These are phyloP conservation scores for Claviceps paspali DNA, from an alignment of 2,329 filamentous ascomycete species.

Conservation along the genomic window DNA sequence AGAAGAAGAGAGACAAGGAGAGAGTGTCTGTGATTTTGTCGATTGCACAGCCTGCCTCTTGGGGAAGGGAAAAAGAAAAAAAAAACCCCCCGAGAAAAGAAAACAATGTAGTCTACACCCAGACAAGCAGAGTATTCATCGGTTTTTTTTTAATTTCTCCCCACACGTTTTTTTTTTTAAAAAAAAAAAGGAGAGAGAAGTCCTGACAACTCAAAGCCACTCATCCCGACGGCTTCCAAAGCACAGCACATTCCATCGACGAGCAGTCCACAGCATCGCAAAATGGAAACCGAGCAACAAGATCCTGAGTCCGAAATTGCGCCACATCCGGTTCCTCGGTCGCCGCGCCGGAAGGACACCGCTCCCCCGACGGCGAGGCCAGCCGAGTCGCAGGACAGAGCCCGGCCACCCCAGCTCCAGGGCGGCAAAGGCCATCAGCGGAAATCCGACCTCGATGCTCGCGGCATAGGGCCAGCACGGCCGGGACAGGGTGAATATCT, in stretches of 20 bases:
- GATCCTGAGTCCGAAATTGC: conserved; percentile 15
- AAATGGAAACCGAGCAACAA: conserved; percentile 20
- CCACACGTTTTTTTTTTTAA: too few relatives aligned
- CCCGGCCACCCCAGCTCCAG: conserved; percentile 41
- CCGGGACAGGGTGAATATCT: conserved; percentile 47
- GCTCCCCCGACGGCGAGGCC: not conserved
- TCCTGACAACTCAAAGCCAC: conserved; percentile 15
- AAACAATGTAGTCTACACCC: too few relatives aligned
- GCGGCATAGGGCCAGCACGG: conserved; percentile 59
- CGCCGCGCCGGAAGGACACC: not conserved
- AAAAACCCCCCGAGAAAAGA: too few relatives aligned
- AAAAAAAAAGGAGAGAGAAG: not conserved
- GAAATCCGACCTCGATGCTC: conserved; percentile 48
- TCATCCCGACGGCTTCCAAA: conserved; percentile 11
- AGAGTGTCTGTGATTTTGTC: too few relatives aligned
- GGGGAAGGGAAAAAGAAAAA: not conserved
- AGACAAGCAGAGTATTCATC: too few relatives aligned
- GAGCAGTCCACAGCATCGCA: conserved; percentile 19
- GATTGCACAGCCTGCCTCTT: too few relatives aligned
- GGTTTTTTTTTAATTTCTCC: too few relatives aligned
- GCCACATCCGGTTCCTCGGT: conserved; percentile 1
- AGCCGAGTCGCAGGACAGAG: conserved; percentile 3
- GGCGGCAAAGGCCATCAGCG: conserved; percentile 52
- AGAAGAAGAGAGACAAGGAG: too few relatives aligned
- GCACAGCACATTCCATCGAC: conserved; percentile 20